These are phyloP conservation scores for Coemansia sp. DNA, from an alignment of 192 early-diverging fungal species.

Conservation along the genomic window DNA sequence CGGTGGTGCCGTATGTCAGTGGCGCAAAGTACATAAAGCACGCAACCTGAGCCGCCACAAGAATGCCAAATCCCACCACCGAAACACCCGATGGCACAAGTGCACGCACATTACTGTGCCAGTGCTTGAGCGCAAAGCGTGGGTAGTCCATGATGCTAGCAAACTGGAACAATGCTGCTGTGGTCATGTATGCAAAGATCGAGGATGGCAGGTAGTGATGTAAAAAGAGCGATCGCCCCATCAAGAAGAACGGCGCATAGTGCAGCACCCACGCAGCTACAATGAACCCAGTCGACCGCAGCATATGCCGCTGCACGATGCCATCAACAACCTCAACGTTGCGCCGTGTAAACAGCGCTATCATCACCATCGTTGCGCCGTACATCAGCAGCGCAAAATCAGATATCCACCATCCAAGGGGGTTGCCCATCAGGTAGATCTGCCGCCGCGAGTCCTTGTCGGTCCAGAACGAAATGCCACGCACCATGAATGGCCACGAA, in stretches of 20 bases:
- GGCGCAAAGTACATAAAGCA: slow-evolving; percentile 82
- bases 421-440: slow-evolving; percentile 66
- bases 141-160: slow-evolving; percentile 40
- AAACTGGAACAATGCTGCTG: slow-evolving; percentile 63
- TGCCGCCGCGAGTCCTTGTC: slow-evolving; percentile 61
- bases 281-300: slow-evolving; percentile 52
- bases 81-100: slow-evolving; percentile 35
- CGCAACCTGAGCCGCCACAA: slow-evolving; percentile 52
- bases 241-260: slow-evolving; percentile 66
- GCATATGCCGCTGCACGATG: slow-evolving; percentile 49
- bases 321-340: slow-evolving; percentile 52
- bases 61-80: slow-evolving; percentile 41
- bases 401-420: slow-evolving; percentile 54
- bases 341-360: slow-evolving; percentile 33
- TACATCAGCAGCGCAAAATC: slow-evolving; percentile 31
- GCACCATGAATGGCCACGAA: slow-evolving; percentile 60
- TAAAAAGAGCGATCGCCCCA: slow-evolving; percentile 69
- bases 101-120: slow-evolving; percentile 35
- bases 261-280: slow-evolving; percentile 60
- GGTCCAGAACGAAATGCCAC: slow-evolving; percentile 60
- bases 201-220: slow-evolving; percentile 73
- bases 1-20: slow-evolving; percentile 78
- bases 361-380: slow-evolving; percentile 38
- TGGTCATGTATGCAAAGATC: slow-evolving; percentile 66
- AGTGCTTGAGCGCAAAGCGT: slow-evolving; percentile 38